Evolutionary conservation across 495 filamentous ascomycete species (phyloP).

Genomic region (Neohortaea acidophila): DNA sequence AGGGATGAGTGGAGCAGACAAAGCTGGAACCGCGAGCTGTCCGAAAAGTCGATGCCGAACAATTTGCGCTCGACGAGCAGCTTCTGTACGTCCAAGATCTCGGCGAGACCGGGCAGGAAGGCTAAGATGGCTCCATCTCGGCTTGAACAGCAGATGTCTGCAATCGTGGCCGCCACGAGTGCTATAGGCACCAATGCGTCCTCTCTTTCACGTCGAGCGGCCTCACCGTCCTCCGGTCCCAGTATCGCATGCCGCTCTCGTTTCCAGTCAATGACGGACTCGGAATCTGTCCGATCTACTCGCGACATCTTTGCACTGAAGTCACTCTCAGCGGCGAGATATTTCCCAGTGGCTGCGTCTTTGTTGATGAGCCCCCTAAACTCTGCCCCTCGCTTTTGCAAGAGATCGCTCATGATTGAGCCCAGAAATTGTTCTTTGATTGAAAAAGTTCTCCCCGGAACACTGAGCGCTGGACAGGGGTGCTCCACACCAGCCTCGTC

Average conservation of each 20-base stretch:
- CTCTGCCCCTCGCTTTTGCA: slow-evolving; percentile 14
- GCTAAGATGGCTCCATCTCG: slow-evolving; percentile 39
- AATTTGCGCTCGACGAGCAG: slow-evolving; percentile 18
- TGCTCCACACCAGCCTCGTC: slow-evolving; percentile 3
- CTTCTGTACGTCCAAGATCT: slow-evolving; percentile 31
- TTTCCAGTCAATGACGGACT: slow-evolving; percentile 34
- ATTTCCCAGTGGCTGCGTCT: slow-evolving; percentile 26
- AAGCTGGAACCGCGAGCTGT: slow-evolving; percentile 32
- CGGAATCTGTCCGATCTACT: neutral
- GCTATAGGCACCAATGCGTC: slow-evolving; percentile 34
- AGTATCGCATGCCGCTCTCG: slow-evolving; percentile 14
- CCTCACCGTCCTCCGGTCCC: slow-evolving; percentile 9
- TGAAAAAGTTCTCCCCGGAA: slow-evolving; percentile 42
- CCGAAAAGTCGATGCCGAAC: slow-evolving; percentile 32
- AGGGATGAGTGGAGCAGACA: slow-evolving; percentile 39
- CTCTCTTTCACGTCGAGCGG: slow-evolving; percentile 27
- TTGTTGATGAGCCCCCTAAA: slow-evolving; percentile 17
- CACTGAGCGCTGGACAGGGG: slow-evolving; percentile 35
- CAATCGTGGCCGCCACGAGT: slow-evolving; percentile 35
- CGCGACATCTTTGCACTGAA: slow-evolving; percentile 8
- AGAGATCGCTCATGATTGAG: slow-evolving; percentile 31
- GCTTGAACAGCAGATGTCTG: slow-evolving; percentile 36
- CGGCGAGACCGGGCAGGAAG: slow-evolving; percentile 42
- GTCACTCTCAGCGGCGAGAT: slow-evolving; percentile 25
- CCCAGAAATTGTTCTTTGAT: slow-evolving; percentile 39